Evolutionary conservation across 202 grass and related monocot genomes (phyloP).

Genomic region (Musa balbisiana): DNA sequence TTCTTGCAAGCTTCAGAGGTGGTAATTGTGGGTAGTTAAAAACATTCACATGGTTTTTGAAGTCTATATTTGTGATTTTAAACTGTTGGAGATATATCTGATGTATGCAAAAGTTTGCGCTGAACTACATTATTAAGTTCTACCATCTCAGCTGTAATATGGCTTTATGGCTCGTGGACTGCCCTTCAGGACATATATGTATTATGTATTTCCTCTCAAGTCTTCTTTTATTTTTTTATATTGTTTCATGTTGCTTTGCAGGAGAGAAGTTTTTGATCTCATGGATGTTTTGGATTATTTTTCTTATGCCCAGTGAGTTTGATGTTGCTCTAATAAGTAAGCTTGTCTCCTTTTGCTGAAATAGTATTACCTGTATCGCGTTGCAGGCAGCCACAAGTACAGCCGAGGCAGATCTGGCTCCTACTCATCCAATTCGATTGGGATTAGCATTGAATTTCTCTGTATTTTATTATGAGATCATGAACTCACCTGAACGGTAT

Average conservation of each 20-base stretch:
- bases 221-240: background rate
- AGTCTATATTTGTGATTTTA: background rate
- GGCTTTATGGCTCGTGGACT: background rate
- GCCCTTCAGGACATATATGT: no score
- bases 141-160: background rate
- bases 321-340: background rate
- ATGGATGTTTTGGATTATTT: background rate
- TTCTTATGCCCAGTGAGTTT: background rate
- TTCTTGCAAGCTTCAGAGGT: background rate
- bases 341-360: background rate
- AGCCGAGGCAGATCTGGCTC: conserved; percentile 46
- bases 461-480: conserved; percentile 62
- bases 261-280: no score
- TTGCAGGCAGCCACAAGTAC: conserved; percentile 43
- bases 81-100: background rate
- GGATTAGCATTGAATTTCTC: conserved; percentile 59
- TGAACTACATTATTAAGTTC: background rate
- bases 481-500: conserved; percentile 67
- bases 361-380: background rate
- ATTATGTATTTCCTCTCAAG: background rate
- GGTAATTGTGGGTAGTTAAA: background rate
- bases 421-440: conserved; percentile 48
- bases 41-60: background rate
- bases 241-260: background rate
- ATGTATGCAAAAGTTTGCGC: background rate